Conservation (phyloP, 305 asterid species). For the Ruellia speciosa region DNA sequence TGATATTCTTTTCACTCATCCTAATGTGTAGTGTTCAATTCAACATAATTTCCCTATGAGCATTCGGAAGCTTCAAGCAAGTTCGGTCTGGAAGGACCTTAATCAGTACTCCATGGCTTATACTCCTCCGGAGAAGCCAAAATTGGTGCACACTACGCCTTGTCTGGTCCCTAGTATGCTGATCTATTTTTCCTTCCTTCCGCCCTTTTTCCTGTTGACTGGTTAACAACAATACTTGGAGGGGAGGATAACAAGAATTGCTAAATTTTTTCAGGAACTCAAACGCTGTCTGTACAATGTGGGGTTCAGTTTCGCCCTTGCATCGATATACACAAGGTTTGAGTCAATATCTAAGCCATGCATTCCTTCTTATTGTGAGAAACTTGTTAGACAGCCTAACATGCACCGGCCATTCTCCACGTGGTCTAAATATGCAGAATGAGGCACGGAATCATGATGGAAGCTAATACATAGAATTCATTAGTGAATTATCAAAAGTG, state of each 20-base stretch:
- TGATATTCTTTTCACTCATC: too few species aligned
- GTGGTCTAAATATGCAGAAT: neutral
- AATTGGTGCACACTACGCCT: too few species aligned
- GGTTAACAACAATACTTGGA: neutral
- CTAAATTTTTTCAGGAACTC: slow-evolving; percentile 42
- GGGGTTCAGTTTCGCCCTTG: slow-evolving; percentile 86
- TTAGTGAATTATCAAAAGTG: too few species aligned
- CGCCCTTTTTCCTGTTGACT: too few species aligned
- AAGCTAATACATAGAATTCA: too few species aligned
- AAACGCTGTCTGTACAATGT: slow-evolving; percentile 40
- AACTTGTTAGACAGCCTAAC: neutral
- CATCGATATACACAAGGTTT: slow-evolving; percentile 94
- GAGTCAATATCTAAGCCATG: slow-evolving; percentile 3
- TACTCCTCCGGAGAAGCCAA: too few species aligned
- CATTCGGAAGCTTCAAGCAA: neutral
- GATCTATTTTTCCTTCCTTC: neutral
- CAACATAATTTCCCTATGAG: neutral
- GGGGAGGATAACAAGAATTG: too few species aligned
- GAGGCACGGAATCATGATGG: neutral
- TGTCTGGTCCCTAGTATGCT: neutral
- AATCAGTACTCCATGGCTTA: neutral
- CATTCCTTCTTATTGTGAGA: neutral
- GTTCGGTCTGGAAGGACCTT: neutral
- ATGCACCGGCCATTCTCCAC: neutral
- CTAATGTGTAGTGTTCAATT: neutral